These are phyloP conservation scores for Trichosphaerium sp. DNA, from an alignment of 78 protist genomes.

Conservation along the genomic window DNA sequence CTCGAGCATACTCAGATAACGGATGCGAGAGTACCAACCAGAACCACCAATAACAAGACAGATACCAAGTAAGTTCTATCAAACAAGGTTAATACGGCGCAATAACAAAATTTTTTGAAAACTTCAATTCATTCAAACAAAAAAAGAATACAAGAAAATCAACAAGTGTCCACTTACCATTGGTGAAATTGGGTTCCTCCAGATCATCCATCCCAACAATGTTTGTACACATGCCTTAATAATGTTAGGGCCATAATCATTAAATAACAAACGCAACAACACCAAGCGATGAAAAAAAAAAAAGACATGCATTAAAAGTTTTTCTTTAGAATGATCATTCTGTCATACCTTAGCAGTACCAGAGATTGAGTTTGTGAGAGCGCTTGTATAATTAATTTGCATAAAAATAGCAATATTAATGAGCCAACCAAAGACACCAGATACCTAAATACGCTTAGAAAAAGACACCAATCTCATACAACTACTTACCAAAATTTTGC, in stretches of 20 bases:
- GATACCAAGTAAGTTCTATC: constrained; percentile 45
- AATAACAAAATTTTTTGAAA: not conserved
- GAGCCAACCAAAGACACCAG: constrained; percentile 3
- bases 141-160: not conserved
- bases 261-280: not conserved
- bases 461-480: constrained; percentile 54
- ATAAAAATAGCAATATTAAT: constrained; percentile 57
- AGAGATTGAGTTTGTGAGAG: constrained; percentile 70
- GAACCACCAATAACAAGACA: constrained; percentile 57
- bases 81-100: not conserved
- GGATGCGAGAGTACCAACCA: constrained; percentile 49
- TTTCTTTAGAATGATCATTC: not conserved
- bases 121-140: not conserved
- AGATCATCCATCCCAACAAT: constrained; percentile 30
- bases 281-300: not conserved
- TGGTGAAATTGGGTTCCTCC: constrained; percentile 2
- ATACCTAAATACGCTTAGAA: not conserved
- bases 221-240: constrained; percentile 71
- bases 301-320: not conserved
- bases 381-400: constrained; percentile 73
- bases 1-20: too few species aligned
- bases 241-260: too few species aligned
- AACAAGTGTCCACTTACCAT: constrained; percentile 1
- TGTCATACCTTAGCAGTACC: constrained; percentile 46
- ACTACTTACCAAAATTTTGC: constrained; percentile 39